Evolutionary conservation across 768 basidiomycete genomes (phyloP), one percentile per base, ranked within the genome.

Genomic region (Psilocybe subaeruginosa): DNA sequence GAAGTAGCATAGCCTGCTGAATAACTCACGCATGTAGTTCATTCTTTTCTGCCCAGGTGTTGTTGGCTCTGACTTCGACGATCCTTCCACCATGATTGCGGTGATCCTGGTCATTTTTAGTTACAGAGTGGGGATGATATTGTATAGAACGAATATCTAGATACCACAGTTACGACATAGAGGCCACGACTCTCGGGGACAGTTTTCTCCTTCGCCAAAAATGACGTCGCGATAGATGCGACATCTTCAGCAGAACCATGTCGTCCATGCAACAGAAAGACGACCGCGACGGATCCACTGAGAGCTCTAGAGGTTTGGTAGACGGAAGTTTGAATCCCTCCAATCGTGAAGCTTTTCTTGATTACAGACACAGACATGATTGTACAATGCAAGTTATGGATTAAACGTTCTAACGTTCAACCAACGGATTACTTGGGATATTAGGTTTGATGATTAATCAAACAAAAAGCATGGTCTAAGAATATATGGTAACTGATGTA

Each of bases 201-300:
- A 46, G 8, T 53, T 60, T 60, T 63, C 55, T 48, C 66, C 50
- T 58, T 65, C 61, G 59, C 66, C 68, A 29, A 72, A 60, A 51
- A 78, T 56, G 66, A 54, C 47, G 63, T 65, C 2, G 75, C 73
- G 49, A 73, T 64, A 9, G 66, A 59, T 41, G 75, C 69, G 8
- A 77, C 62, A 45, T 69, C 54, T 11, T 70, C 63, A 3, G 72
- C 70, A 3, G 74, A 75, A 29, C 73, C 73, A 30, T 64, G 49
- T 8, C 81, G 74, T 1, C 82, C 81, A 66, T 82, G 82, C 1
- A 83, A 71, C 30, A 80, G 66, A 63, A 81, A 83, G 46, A 80
- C 66, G 3, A 74, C 73, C 4, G 77, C 73, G 9, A 77, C 66
- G 2, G 77, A 72, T 3, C 56, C 56, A n/a, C 62, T 61, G 8